Conservation (phyloP, 1,284 basidiomycete genomes). For the Melampsora occidentalis region DNA sequence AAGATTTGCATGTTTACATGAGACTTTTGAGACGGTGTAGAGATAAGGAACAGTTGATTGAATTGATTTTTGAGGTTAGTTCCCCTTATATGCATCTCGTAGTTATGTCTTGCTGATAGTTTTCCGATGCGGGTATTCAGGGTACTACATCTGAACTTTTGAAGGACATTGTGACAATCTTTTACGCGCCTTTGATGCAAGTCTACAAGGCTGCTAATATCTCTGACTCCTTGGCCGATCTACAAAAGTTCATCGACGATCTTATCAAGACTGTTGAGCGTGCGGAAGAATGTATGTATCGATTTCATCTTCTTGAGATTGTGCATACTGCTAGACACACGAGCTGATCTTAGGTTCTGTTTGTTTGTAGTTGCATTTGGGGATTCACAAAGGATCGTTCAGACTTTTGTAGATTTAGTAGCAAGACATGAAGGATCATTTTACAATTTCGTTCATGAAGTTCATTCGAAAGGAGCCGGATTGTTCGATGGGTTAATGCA, state of each 20-base stretch:
- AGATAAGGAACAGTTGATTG: conserved; percentile 89
- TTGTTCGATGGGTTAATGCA: conserved; percentile 91
- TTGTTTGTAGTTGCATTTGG: conserved; percentile 67
- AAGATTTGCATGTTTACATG: conserved; percentile 76
- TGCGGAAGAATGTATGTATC: conserved; percentile 74
- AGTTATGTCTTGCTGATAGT: neutral
- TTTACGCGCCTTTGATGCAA: conserved; percentile 95
- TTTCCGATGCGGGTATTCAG: conserved; percentile 55
- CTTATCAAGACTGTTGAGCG: conserved; percentile 90
- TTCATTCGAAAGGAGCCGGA: conserved; percentile 92
- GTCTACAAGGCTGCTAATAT: conserved; percentile 98
- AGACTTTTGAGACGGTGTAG: conserved; percentile 73
- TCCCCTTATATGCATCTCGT: neutral
- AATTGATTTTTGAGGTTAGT: conserved; percentile 85
- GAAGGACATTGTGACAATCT: conserved; percentile 98
- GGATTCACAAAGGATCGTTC: conserved; percentile 81
- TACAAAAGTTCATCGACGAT: conserved; percentile 94
- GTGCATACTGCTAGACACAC: neutral
- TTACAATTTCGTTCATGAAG: conserved; percentile 96
- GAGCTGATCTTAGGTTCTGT: neutral
- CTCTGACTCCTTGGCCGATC: conserved; percentile 82
- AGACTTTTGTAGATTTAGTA: conserved; percentile 89
- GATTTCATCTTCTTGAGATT: conserved; percentile 19
- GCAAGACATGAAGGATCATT: conserved; percentile 91
- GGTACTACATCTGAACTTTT: conserved; percentile 89